These are phyloP conservation scores for Diaporthe australafricana DNA, from an alignment of 2,329 filamentous ascomycete genomes.

Conservation along the genomic window DNA sequence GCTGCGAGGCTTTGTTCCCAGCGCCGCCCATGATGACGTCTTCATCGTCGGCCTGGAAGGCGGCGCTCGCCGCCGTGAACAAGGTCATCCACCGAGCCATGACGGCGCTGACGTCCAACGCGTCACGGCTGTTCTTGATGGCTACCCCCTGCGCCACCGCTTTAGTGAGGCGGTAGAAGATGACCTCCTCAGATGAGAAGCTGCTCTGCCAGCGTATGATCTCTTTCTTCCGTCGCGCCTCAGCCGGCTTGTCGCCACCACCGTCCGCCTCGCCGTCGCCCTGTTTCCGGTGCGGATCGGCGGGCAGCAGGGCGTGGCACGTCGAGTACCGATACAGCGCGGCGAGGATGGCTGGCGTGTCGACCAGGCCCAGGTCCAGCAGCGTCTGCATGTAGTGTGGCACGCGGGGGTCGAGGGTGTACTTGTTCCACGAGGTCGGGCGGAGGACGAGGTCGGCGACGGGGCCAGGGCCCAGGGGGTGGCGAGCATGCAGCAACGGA, in stretches of 20 bases:
- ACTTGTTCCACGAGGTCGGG: conserved; percentile 59
- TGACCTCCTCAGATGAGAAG: conserved; percentile 82
- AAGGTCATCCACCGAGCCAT: conserved; percentile 70
- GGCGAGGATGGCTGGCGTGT: conserved; percentile 65
- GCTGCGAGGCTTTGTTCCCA: conserved; percentile 52
- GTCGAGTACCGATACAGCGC: conserved; percentile 69
- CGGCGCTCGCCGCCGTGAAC: conserved; percentile 63
- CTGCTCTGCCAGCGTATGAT: conserved; percentile 64
- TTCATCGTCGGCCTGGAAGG: conserved; percentile 56
- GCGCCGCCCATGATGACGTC: conserved; percentile 54
- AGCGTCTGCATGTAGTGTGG: conserved; percentile 70
- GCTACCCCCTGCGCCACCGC: conserved; percentile 73
- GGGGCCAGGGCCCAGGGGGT: conserved; percentile 62
- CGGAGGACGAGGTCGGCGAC: conserved; percentile 70
- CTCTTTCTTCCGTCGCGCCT: conserved; percentile 39
- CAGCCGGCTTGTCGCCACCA: conserved; percentile 8
- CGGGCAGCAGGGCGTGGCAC: conserved; percentile 52
- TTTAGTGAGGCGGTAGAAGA: conserved; percentile 93
- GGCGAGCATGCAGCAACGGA: conserved; percentile 59
- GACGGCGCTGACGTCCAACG: conserved; percentile 60
- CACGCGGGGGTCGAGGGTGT: conserved; percentile 69
- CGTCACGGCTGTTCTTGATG: conserved; percentile 60
- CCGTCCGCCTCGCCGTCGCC: conserved; percentile 35
- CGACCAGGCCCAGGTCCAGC: conserved; percentile 61
- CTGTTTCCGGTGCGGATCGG: conserved; percentile 29